Conservation (phyloP, 768 basidiomycete species). For the Exsudoporus frostii region DNA sequence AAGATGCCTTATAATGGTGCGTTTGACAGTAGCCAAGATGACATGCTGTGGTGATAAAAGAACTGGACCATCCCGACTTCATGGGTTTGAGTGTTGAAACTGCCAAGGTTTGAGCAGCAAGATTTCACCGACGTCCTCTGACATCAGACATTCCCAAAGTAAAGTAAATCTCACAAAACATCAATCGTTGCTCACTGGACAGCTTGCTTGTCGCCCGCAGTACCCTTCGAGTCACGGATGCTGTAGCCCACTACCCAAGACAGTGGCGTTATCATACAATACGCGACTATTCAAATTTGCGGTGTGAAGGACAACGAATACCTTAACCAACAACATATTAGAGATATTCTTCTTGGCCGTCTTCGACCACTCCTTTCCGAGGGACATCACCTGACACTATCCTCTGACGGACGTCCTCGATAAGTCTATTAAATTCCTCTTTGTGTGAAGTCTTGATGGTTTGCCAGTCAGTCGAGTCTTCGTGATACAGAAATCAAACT, state of each 20-base stretch:
- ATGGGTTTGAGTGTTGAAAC: background rate
- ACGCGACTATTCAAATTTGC: background rate
- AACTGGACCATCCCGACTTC: background rate
- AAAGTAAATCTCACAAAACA: constrained; percentile 8
- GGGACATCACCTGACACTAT: constrained; percentile 6
- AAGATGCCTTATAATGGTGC: background rate
- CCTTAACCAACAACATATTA: constrained; percentile 2
- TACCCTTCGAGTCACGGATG: no score
- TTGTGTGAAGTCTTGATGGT: constrained; percentile 20
- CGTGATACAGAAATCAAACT: constrained; percentile 1
- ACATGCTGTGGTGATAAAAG: constrained; percentile 4
- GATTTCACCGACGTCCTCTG: background rate
- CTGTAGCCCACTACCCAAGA: background rate
- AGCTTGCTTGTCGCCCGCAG: background rate
- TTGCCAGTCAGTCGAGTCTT: background rate
- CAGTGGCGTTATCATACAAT: background rate
- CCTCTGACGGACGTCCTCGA: constrained; percentile 35
- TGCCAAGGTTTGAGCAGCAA: background rate
- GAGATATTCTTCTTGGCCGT: constrained; percentile 35
- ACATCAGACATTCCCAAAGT: background rate
- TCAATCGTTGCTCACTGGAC: background rate
- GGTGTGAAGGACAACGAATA: background rate
- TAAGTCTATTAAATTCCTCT: constrained; percentile 35
- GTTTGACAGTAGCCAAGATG: constrained; percentile 1
- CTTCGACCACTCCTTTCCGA: constrained; percentile 30